Conservation (phyloP, 148 eudicot species). For the Rhododendron kiyosumense region DNA sequence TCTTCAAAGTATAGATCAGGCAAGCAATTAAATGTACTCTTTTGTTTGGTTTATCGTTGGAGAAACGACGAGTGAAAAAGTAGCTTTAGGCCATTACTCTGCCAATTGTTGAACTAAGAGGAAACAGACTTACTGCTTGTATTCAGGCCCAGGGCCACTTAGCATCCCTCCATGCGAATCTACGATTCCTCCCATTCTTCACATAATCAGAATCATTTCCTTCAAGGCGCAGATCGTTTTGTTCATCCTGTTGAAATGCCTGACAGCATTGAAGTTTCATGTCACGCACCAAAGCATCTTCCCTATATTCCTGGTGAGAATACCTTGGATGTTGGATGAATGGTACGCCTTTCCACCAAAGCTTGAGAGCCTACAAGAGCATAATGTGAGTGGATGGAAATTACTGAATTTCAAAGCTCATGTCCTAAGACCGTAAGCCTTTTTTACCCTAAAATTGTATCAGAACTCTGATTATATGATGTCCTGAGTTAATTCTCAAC, state of each 20-base stretch:
- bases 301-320: constrained; percentile 49
- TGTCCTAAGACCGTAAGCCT: background rate
- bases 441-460: background rate
- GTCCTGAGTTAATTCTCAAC: background rate
- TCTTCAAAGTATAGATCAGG: background rate
- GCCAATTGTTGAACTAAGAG: background rate
- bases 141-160: constrained; percentile 85
- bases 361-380: constrained; percentile 70
- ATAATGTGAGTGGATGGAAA: background rate
- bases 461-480: background rate
- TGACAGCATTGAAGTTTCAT: constrained; percentile 34
- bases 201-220: constrained; percentile 13
- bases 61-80: background rate
- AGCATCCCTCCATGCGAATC: constrained; percentile 78
- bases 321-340: constrained; percentile 87
- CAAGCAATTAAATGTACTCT: background rate
- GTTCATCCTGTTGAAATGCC: constrained; percentile 10
- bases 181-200: constrained; percentile 15
- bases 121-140: constrained; percentile 12
- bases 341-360: constrained; percentile 85
- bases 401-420: background rate
- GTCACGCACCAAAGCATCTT: constrained; percentile 59
- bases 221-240: constrained; percentile 12
- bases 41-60: background rate
- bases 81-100: background rate